A percentile compares a stretch with the other conserved stretches of the same genome.
phyloP scores from a whole-genome alignment of 371 early-diverging fungal species.

The Nematocida displodere region DNA sequence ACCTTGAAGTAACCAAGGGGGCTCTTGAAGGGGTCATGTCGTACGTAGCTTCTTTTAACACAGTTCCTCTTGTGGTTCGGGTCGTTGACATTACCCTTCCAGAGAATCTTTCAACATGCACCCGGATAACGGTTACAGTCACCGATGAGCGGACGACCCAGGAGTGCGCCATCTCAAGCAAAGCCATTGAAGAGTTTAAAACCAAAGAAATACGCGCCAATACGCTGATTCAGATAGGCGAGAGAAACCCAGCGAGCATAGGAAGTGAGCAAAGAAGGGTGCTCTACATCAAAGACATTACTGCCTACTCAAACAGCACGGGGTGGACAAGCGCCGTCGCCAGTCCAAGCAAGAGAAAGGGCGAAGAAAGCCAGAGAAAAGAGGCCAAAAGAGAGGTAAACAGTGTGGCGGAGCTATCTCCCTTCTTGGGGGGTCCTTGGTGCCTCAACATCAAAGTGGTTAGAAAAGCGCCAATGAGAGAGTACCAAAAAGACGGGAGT shows the following conservation, averaged over 20 bases:
- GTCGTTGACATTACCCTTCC: neutral
- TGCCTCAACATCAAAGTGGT: conserved; percentile 58
- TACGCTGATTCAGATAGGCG: conserved; percentile 24
- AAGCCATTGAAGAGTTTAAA: neutral
- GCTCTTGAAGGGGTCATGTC: too few relatives aligned
- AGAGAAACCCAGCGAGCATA: neutral
- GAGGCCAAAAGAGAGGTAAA: conserved; percentile 25
- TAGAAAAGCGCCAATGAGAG: conserved; percentile 57
- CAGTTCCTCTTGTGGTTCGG: conserved; percentile 10
- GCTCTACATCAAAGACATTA: conserved; percentile 26
- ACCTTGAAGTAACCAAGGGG: neutral
- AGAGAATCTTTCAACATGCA: neutral
- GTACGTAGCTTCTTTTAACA: neutral
- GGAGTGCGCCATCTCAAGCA: neutral
- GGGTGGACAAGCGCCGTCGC: neutral
- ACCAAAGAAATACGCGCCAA: neutral
- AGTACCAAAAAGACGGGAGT: conserved; percentile 49
- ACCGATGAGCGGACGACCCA: neutral
- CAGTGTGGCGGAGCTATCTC: conserved; percentile 57
- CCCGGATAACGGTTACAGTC: neutral
- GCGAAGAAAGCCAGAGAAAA: neutral
- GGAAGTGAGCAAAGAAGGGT: neutral
- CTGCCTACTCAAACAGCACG: neutral
- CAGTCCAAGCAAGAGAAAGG: conserved; percentile 33
- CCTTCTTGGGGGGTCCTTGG: conserved; percentile 55